Evolutionary conservation across 2,329 filamentous ascomycete species (phyloP).

Genomic region (Colletotrichum salicis): DNA sequence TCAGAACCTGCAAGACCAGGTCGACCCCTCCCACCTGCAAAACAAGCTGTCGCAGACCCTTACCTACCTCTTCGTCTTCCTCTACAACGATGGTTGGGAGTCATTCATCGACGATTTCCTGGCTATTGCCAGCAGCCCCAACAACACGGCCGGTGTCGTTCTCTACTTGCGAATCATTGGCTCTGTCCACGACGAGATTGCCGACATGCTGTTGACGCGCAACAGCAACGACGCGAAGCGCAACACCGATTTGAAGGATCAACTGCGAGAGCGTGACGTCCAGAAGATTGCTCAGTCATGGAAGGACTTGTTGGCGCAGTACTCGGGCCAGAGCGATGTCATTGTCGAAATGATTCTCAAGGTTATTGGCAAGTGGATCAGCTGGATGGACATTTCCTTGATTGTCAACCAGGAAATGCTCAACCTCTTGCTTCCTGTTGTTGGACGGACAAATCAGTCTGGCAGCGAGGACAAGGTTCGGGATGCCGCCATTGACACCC

Average conservation of each 20-base stretch:
- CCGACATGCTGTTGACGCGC: slow-evolving; percentile 86
- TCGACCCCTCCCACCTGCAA: slow-evolving; percentile 83
- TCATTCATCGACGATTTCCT: slow-evolving; percentile 92
- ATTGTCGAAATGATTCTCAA: slow-evolving; percentile 90
- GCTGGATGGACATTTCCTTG: slow-evolving; percentile 97
- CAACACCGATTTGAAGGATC: slow-evolving; percentile 90
- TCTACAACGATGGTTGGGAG: slow-evolving; percentile 89
- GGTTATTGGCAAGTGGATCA: slow-evolving; percentile 96
- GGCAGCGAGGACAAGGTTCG: slow-evolving; percentile 80
- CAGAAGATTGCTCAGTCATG: slow-evolving; percentile 88
- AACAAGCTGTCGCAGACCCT: slow-evolving; percentile 98
- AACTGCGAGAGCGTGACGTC: slow-evolving; percentile 87
- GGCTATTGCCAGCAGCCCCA: slow-evolving; percentile 73
- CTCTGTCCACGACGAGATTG: slow-evolving; percentile 96
- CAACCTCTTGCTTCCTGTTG: slow-evolving; percentile 83
- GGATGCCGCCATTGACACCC: slow-evolving; percentile 91
- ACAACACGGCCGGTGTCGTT: slow-evolving; percentile 75
- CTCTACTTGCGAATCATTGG: slow-evolving; percentile 90
- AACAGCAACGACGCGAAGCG: slow-evolving; percentile 83
- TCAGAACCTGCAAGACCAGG: slow-evolving; percentile 61
- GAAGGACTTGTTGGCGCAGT: slow-evolving; percentile 88
- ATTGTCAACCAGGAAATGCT: slow-evolving; percentile 93
- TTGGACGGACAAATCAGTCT: slow-evolving; percentile 75
- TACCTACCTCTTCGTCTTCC: slow-evolving; percentile 89
- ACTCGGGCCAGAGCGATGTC: slow-evolving; percentile 74